Evolutionary conservation across 2,329 filamentous ascomycete genomes (phyloP).

Genomic region (Esteya vermicola): DNA sequence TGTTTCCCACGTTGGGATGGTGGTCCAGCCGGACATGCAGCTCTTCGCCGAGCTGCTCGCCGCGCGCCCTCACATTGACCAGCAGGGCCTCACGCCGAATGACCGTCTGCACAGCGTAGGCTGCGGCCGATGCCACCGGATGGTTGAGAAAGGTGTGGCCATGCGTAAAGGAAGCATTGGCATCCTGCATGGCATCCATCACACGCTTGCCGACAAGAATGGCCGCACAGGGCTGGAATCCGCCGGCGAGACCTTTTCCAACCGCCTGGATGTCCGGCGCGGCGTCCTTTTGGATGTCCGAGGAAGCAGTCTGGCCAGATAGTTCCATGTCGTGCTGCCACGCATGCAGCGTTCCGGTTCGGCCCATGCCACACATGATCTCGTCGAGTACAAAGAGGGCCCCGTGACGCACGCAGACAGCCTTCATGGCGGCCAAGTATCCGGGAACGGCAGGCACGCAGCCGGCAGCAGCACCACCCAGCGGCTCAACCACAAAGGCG

Average conservation of each 20-base stretch:
- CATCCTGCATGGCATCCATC: constrained; percentile 25
- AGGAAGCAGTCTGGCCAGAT: constrained; percentile 23
- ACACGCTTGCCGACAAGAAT: constrained; percentile 42
- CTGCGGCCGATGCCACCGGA: constrained; percentile 44
- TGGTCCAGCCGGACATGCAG: constrained; percentile 23
- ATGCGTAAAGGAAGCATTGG: constrained; percentile 23
- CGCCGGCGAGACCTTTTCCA: constrained; percentile 51
- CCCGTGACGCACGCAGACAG: constrained; percentile 55
- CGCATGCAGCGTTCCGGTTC: constrained; percentile 43
- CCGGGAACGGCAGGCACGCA: constrained; percentile 52
- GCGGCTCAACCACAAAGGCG: constrained; percentile 52
- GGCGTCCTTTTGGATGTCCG: too few species aligned
- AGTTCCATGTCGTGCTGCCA: constrained; percentile 39
- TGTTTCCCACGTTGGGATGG: constrained; percentile 37
- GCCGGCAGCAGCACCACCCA: constrained; percentile 56
- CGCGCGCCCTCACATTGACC: constrained; percentile 41
- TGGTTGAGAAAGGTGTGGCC: constrained; percentile 50
- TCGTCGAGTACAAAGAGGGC: constrained; percentile 69
- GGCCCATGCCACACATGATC: constrained; percentile 55
- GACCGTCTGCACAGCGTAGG: constrained; percentile 47
- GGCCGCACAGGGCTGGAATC: constrained; percentile 47
- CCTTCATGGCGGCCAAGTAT: constrained; percentile 55
- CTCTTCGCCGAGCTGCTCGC: constrained; percentile 28
- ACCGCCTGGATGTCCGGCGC: constrained; percentile 49
- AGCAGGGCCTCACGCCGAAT: constrained; percentile 44